phyloP scores from a whole-genome alignment of 2,329 filamentous ascomycete species.

The Ceratocystis cubensis region DNA sequence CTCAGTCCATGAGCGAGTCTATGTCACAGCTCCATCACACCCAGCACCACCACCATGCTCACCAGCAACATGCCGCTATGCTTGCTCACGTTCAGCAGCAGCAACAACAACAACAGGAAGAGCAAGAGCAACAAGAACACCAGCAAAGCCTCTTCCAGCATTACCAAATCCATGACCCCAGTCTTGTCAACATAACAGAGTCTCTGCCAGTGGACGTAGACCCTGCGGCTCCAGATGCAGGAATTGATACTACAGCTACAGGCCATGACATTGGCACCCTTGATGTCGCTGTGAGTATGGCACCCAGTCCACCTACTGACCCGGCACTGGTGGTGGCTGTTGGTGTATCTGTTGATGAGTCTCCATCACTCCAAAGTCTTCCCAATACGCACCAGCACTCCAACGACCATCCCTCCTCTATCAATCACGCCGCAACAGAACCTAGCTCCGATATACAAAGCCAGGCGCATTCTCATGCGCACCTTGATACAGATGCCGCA shows the following conservation, averaged over 20 bases:
- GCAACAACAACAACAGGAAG: constrained; percentile 8
- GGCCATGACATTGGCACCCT: neutral
- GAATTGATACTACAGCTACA: neutral
- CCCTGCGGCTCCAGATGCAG: neutral
- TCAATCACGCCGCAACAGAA: neutral
- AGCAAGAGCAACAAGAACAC: neutral
- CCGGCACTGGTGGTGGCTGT: constrained; percentile 6
- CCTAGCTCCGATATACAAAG: neutral
- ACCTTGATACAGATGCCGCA: neutral
- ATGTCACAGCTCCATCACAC: constrained; percentile 5
- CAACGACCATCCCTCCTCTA: neutral
- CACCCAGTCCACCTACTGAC: constrained; percentile 10
- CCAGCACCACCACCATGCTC: constrained; percentile 13
- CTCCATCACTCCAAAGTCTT: neutral
- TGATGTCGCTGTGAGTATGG: neutral
- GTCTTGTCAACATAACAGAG: neutral
- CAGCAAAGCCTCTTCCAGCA: neutral
- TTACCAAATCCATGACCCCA: constrained; percentile 9
- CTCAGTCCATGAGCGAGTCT: neutral
- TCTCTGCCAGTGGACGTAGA: neutral
- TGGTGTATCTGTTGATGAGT: neutral
- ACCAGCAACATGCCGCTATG: constrained; percentile 6
- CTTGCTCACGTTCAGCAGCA: constrained; percentile 7
- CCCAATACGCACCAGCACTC: neutral
- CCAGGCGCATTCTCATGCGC: neutral